Base-by-base conservation (phyloP, 1,139 yeast genomes). In the Pneumocystis sp. region DNA sequence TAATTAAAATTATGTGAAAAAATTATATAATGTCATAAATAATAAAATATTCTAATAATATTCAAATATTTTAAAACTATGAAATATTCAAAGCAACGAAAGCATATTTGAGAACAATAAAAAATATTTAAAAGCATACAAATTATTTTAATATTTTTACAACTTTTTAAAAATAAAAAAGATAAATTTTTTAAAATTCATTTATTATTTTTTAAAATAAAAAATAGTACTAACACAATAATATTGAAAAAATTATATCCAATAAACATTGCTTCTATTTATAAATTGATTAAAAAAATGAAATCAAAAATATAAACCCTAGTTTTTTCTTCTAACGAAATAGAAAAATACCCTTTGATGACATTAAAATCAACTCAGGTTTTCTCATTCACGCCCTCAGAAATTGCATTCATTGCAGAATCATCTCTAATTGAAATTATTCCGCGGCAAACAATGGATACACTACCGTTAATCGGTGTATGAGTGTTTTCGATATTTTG, bases 381-480 rank as follows among this genome's bases (percentile, higher is more conserved):
- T 68, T 78, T 79, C 66, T 83, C 86, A 31, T 82, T 90, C 66
- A 77, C 85, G 57, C 93, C 96, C 0, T 79, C 85, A 12, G 97
- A 93, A 74, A 80, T 91, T 61, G 87, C 84, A 70, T 93, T 88
- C 72, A 77, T 89, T 50, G 95, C 96, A 0, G 97, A 93, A 73
- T 89, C 87, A 74, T 89, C 86, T 66, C 75, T 75, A 3, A 80
- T 90, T 19, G 81, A 85, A 42, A 85, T 91, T 45, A 79, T 90
- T 40, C 96, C 97, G 1, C 77, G 90, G 63, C 87, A 8, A 70
- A 45, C 44, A 19, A 42, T 57, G 64, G 42, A 57, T 19, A 29
- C 60, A 8, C 19, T 37, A 8, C 57, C 56, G 25, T 42, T 35
- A 10, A 21, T 25, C 2, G 25, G 45, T 34, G 40, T 39, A 63